A percentile compares a stretch with the other conserved stretches of the same genome.
These are phyloP conservation scores for Fimicolochytrium jonesii DNA, from an alignment of 192 early-diverging fungal genomes.

Conservation along the genomic window DNA sequence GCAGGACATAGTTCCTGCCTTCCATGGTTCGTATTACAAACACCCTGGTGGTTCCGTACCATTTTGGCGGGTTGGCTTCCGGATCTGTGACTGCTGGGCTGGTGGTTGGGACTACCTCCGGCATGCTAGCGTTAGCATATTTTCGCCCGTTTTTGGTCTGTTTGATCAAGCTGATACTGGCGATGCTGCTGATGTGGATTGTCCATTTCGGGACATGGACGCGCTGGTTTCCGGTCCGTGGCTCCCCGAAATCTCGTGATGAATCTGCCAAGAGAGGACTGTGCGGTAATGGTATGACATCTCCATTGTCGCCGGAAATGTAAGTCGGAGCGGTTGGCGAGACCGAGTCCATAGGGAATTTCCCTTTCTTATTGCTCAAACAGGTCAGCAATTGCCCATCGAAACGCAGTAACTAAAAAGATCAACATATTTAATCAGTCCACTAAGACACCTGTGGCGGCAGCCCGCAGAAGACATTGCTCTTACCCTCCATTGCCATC, in stretches of 20 bases:
- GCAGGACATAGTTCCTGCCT: slow-evolving; percentile 14
- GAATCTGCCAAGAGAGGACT: neutral
- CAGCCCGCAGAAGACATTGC: no score
- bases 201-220: slow-evolving; percentile 21
- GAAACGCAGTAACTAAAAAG: slow-evolving; percentile 6
- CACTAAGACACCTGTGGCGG: no score
- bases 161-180: slow-evolving; percentile 9
- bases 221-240: neutral
- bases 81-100: neutral
- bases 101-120: neutral
- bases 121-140: neutral
- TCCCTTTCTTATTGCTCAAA: neutral
- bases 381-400: slow-evolving; percentile 15
- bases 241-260: neutral
- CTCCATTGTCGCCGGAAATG: slow-evolving; percentile 1
- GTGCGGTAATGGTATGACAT: slow-evolving; percentile 4
- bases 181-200: slow-evolving; percentile 9
- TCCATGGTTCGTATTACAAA: slow-evolving; percentile 16
- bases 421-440: neutral
- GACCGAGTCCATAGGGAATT: neutral
- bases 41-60: neutral
- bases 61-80: slow-evolving; percentile 1
- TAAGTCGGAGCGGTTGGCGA: slow-evolving; percentile 3
- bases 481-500: slow-evolving; percentile 22
- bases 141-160: neutral